Evolutionary conservation across 208 protist genomes (phyloP), one percentile per base, ranked within the genome.

Genomic region (Phytomonas serpens): DNA sequence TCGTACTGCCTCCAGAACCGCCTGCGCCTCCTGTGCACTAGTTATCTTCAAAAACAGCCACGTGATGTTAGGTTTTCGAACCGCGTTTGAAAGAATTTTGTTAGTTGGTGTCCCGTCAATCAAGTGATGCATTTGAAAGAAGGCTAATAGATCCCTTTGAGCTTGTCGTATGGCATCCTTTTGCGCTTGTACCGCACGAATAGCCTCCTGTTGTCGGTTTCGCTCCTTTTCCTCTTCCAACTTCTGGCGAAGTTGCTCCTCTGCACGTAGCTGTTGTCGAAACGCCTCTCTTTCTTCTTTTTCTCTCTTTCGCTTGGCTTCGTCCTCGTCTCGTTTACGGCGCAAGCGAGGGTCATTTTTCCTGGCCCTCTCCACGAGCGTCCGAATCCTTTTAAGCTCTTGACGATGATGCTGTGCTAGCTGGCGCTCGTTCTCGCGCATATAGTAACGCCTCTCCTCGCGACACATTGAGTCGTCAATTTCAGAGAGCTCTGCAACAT

Each of bases 391-490:
- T 71, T 92, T 81, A 69, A 86, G 79, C 83, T 99, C 97, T 52
- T 97, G 86, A 61, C 89, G 89, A 72, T 89, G 87, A 42, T 82
- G 77, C 62, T 94, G 87, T 23, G 69, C 79, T 63, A 97, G 81
- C 61, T 95, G 80, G 30, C 95, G 93, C 47, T 97, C 93, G 71
- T 99, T 99, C 74, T 99, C 89, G n/a, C 93, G 90, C 74, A 95
- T 86, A 86, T 99, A 99, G 86, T 93, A 99, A 68, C 98, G 88
- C 74, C 95, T 97, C 85, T 99, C 98, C 77, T 99, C 98, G 37
- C 98, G 81, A 73, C 79, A 89, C 77, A 98, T 97, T 42, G 82
- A 85, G 34, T 98, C 90, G 47, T 97, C 83, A 51, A 97, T 87
- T 61, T 98, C 91, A 37, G 97, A 83, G 34, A 98, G 84, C 64